phyloP scores from a whole-genome alignment of 2,329 filamentous ascomycete genomes.

The Corinectria fuckeliana region DNA sequence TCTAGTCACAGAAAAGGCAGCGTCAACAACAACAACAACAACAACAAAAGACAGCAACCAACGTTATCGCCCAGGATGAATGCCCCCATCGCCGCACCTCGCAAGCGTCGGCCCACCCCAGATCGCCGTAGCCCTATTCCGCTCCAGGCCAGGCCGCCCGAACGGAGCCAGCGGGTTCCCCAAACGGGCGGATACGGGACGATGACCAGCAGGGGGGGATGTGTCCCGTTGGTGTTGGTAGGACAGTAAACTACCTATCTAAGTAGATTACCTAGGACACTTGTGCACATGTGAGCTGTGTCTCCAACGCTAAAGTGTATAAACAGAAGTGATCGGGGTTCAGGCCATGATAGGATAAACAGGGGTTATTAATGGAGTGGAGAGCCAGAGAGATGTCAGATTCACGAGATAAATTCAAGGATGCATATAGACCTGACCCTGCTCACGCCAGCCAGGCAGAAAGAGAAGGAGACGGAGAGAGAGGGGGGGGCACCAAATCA shows the following conservation, averaged over 20 bases:
- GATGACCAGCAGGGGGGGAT: background rate
- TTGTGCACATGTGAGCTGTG: background rate
- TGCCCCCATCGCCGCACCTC: background rate
- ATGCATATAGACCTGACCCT: conserved; percentile 2
- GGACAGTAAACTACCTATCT: too few species aligned
- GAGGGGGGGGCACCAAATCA: background rate
- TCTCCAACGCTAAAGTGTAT: background rate
- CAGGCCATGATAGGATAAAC: background rate
- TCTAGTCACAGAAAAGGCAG: background rate
- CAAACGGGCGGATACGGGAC: conserved; percentile 14
- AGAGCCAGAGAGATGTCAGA: background rate
- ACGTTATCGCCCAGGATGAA: conserved; percentile 4
- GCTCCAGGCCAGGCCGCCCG: conserved; percentile 7
- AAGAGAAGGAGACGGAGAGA: too few species aligned
- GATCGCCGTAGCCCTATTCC: conserved; percentile 10
- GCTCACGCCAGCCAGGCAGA: conserved; percentile 6
- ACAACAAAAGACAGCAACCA: background rate
- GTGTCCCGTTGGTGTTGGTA: too few species aligned
- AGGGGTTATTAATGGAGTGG: background rate
- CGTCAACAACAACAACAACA: background rate
- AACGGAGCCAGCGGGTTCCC: conserved; percentile 15
- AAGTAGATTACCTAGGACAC: too few species aligned
- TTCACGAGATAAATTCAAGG: background rate
- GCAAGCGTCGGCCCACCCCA: conserved; percentile 9
- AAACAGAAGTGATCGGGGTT: background rate